Evolutionary conservation across 495 filamentous ascomycete genomes (phyloP).

Genomic region (Cairneyella variabilis): DNA sequence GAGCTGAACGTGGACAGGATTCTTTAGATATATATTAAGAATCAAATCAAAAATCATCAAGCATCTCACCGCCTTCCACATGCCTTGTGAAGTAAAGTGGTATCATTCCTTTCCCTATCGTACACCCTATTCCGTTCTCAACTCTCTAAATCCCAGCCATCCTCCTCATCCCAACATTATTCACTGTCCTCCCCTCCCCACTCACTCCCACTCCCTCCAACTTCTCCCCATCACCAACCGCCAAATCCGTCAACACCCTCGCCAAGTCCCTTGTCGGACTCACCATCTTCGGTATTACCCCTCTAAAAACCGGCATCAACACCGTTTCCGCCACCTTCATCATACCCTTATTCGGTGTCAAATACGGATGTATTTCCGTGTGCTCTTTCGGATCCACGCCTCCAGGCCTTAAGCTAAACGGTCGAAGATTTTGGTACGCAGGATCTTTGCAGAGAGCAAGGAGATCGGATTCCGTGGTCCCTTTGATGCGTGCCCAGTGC

Average conservation of each 20-base stretch:
- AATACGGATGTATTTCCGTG: constrained; percentile 10
- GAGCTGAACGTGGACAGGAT: background rate
- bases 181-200: constrained; percentile 43
- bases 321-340: constrained; percentile 15
- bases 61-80: too few relatives aligned
- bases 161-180: constrained; percentile 45
- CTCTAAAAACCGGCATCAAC: constrained; percentile 18
- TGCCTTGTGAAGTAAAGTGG: background rate
- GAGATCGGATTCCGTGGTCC: constrained; percentile 54
- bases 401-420: constrained; percentile 33
- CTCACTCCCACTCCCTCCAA: constrained; percentile 36
- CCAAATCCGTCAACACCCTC: constrained; percentile 48
- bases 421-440: constrained; percentile 32
- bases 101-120: background rate
- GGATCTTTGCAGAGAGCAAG: constrained; percentile 37
- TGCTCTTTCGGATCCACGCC: constrained; percentile 12
- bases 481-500: constrained; percentile 59
- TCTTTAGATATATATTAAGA: background rate
- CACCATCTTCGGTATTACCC: constrained; percentile 24
- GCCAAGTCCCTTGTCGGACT: constrained; percentile 41
- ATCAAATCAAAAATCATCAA: constrained; percentile 3
- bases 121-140: constrained; percentile 7
- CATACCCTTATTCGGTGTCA: constrained; percentile 1
- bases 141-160: constrained; percentile 31
- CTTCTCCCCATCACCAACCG: constrained; percentile 50